phyloP scores from a whole-genome alignment of 805 yeast genomes.

The Huiozyma sinensis region DNA sequence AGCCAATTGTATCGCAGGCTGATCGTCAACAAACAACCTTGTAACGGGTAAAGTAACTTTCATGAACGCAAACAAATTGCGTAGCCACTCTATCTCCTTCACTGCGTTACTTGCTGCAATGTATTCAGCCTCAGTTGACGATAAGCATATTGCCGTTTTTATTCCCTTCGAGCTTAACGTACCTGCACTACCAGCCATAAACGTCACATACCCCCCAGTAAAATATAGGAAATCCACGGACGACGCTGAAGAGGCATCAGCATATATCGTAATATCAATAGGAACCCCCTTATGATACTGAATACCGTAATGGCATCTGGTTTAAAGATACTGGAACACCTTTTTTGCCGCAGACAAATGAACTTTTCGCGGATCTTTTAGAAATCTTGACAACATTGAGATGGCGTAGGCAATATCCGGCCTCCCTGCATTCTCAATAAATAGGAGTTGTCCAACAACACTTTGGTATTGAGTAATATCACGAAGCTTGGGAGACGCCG shows the following conservation, averaged over 20 bases:
- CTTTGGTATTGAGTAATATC: conserved; percentile 2
- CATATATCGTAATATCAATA: not conserved
- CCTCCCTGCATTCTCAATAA: conserved; percentile 6
- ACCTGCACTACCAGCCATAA: conserved; percentile 3
- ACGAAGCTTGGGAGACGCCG: not conserved
- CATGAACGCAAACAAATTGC: conserved; percentile 3
- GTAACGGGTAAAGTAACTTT: not conserved
- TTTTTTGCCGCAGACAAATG: conserved; percentile 3
- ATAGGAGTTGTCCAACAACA: conserved; percentile 4
- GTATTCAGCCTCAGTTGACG: conserved; percentile 8
- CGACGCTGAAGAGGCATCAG: conserved; percentile 7
- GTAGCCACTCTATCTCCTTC: conserved; percentile 3
- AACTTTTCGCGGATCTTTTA: conserved; percentile 3
- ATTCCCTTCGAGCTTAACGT: conserved; percentile 10
- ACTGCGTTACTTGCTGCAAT: conserved; percentile 6
- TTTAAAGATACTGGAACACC: conserved; percentile 4
- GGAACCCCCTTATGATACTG: conserved; percentile 1
- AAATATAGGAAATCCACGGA: conserved; percentile 4
- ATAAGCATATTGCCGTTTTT: conserved; percentile 8
- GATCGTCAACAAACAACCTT: conserved; percentile 3
- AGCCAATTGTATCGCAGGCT: conserved; percentile 3
- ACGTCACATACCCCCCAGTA: conserved; percentile 8
- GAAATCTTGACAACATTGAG: conserved; percentile 3
- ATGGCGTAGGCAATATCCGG: conserved; percentile 7
- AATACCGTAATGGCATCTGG: conserved; percentile 1